These are phyloP conservation scores for Saccharomyces hybrid DNA, from an alignment of 1,139 yeast species.

Conservation along the genomic window DNA sequence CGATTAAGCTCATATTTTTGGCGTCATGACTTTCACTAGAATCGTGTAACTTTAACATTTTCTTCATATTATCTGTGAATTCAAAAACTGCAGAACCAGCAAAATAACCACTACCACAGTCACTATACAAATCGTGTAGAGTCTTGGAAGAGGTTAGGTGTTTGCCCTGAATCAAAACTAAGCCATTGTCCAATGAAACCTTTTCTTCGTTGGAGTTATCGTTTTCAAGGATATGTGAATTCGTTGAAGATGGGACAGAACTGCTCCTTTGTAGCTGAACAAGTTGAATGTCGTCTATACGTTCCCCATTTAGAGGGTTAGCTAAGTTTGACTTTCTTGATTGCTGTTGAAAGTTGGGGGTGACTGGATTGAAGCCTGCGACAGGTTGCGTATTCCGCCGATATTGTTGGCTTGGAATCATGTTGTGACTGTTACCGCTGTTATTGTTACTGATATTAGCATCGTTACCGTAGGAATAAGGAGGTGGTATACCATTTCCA, in stretches of 20 bases:
- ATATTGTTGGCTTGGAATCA: slow-evolving; percentile 6
- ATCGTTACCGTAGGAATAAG: slow-evolving; percentile 8
- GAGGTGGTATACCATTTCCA: slow-evolving; percentile 6
- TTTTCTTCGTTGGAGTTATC: slow-evolving; percentile 7
- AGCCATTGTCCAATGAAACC: slow-evolving; percentile 20
- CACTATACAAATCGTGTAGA: slow-evolving; percentile 21
- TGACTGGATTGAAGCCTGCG: slow-evolving; percentile 6
- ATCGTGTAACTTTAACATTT: slow-evolving; percentile 6
- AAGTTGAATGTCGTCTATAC: neutral
- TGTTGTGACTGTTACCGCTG: slow-evolving; percentile 8
- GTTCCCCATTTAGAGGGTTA: slow-evolving; percentile 3
- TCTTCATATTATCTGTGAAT: slow-evolving; percentile 25
- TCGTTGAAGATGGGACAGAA: slow-evolving; percentile 5
- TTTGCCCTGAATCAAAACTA: slow-evolving; percentile 18
- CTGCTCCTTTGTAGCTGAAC: neutral
- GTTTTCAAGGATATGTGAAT: neutral
- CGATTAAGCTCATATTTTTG: slow-evolving; percentile 4
- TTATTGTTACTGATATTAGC: slow-evolving; percentile 5
- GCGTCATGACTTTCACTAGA: slow-evolving; percentile 3
- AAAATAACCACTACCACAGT: slow-evolving; percentile 27
- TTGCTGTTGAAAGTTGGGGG: slow-evolving; percentile 5
- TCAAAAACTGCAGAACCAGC: slow-evolving; percentile 22
- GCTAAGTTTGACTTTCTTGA: slow-evolving; percentile 5
- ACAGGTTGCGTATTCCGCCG: slow-evolving; percentile 13
- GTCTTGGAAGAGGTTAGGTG: slow-evolving; percentile 22